Conservation (phyloP, 257 asterid species). For the Nicotiana otophora region DNA sequence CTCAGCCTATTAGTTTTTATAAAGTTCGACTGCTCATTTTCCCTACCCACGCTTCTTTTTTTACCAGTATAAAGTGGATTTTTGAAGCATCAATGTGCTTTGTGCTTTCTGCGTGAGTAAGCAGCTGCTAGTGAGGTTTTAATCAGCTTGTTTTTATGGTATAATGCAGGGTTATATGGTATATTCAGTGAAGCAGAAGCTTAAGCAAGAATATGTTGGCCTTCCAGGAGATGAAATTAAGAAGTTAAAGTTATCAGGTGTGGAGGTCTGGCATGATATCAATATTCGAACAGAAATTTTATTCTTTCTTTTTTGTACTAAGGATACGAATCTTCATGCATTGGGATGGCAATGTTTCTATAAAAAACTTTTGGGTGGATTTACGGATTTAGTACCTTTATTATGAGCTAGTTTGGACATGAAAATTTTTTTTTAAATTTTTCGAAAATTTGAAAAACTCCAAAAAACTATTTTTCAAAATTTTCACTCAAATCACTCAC, state of each 20-base stretch:
- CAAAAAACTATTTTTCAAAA: no score
- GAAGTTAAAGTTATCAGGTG: slow-evolving; percentile 66
- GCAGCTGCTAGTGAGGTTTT: neutral
- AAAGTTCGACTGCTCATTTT: neutral
- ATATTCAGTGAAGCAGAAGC: slow-evolving; percentile 72
- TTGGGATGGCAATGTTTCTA: neutral
- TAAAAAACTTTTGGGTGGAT: neutral
- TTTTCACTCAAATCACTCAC: no score
- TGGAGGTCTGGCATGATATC: slow-evolving; percentile 51
- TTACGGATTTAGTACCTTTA: neutral
- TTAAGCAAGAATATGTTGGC: slow-evolving; percentile 74
- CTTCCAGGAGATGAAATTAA: slow-evolving; percentile 64
- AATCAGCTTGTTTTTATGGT: neutral
- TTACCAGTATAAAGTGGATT: neutral
- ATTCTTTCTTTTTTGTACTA: neutral
- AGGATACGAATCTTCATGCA: neutral
- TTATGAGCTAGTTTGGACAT: neutral
- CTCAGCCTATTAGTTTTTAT: neutral
- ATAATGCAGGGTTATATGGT: slow-evolving; percentile 68
- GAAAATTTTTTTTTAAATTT: no score
- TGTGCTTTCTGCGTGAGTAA: neutral
- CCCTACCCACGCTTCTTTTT: neutral
- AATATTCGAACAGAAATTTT: neutral
- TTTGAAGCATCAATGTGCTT: neutral
- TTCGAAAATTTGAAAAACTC: no score